Evolutionary conservation across 495 filamentous ascomycete genomes (phyloP).

Genomic region (Zalerion maritima): DNA sequence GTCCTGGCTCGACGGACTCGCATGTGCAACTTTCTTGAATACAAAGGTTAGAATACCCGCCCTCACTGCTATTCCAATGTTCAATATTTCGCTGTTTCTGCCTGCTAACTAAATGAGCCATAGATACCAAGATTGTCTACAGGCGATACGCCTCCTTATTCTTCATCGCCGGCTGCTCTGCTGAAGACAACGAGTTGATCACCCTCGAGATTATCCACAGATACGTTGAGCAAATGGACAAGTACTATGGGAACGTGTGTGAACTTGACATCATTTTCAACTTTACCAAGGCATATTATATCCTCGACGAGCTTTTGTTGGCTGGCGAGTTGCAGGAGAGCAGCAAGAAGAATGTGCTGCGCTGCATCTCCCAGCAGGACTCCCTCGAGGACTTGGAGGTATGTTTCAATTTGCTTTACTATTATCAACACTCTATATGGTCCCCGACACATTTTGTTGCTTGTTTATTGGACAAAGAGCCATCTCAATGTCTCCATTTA

Average conservation of each 20-base stretch:
- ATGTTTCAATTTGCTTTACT: slow-evolving; percentile 27
- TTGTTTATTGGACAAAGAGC: slow-evolving; percentile 1
- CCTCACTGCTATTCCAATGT: slow-evolving; percentile 1
- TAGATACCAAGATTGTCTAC: slow-evolving; percentile 96
- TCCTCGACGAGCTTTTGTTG: slow-evolving; percentile 88
- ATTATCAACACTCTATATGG: neutral
- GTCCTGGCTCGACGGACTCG: slow-evolving; percentile 88
- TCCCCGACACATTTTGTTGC: slow-evolving; percentile 4
- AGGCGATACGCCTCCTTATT: slow-evolving; percentile 97
- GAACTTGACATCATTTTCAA: slow-evolving; percentile 99
- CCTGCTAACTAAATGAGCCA: slow-evolving; percentile 7
- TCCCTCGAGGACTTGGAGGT: slow-evolving; percentile 97
- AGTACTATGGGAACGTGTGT: slow-evolving; percentile 99
- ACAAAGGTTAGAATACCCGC: slow-evolving; percentile 56
- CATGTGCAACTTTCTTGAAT: slow-evolving; percentile 99
- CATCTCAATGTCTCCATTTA: slow-evolving; percentile 1
- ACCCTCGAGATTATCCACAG: slow-evolving; percentile 97
- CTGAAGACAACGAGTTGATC: slow-evolving; percentile 94
- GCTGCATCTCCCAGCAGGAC: slow-evolving; percentile 89
- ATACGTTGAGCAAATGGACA: slow-evolving; percentile 99
- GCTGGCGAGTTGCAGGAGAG: slow-evolving; percentile 98
- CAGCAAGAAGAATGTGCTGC: slow-evolving; percentile 95
- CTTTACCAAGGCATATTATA: slow-evolving; percentile 98
- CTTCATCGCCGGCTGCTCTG: slow-evolving; percentile 93
- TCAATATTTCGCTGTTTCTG: slow-evolving; percentile 1